Conservation (phyloP, 371 early-diverging fungal species). For the Haplosporangium sp. region DNA sequence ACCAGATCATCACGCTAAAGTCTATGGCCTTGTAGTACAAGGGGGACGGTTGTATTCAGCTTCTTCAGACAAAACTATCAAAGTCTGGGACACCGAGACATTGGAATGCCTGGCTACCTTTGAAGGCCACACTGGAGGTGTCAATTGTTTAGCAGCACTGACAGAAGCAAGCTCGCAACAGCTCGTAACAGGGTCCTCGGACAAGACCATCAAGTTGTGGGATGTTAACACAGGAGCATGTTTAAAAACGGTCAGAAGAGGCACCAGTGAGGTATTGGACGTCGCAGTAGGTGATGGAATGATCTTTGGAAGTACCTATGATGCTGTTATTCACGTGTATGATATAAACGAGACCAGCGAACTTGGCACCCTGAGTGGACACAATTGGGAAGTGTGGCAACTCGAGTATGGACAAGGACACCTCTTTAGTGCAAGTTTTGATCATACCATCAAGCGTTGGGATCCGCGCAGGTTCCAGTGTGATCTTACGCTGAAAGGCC, state of each 20-base stretch:
- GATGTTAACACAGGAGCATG: slow-evolving; percentile 62
- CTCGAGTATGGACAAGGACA: slow-evolving; percentile 64
- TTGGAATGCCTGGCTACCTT: slow-evolving; percentile 66
- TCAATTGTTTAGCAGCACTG: slow-evolving; percentile 65
- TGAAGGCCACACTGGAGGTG: slow-evolving; percentile 69
- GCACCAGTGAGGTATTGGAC: slow-evolving; percentile 67
- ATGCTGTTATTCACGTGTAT: slow-evolving; percentile 71
- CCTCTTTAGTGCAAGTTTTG: slow-evolving; percentile 74
- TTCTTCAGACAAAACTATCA: slow-evolving; percentile 71
- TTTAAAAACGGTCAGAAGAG: slow-evolving; percentile 61
- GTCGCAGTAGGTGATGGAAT: slow-evolving; percentile 64
- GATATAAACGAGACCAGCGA: slow-evolving; percentile 60
- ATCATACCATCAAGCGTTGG: slow-evolving; percentile 80
- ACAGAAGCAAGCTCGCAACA: slow-evolving; percentile 52
- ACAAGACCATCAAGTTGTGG: slow-evolving; percentile 74
- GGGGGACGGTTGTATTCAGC: slow-evolving; percentile 66
- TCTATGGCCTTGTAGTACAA: slow-evolving; percentile 63
- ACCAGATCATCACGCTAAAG: slow-evolving; percentile 65
- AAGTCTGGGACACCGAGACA: slow-evolving; percentile 69
- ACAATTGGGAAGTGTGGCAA: slow-evolving; percentile 82
- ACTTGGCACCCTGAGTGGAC: slow-evolving; percentile 65
- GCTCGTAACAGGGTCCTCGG: slow-evolving; percentile 66
- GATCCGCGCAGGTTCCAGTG: slow-evolving; percentile 67
- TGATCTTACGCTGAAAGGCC: slow-evolving; percentile 70
- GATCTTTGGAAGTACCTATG: slow-evolving; percentile 73